A percentile compares a stretch with the other conserved stretches of the same genome.
Conservation (phyloP, 2,329 filamentous ascomycete genomes). For the Trichoderma citrinoviride region DNA sequence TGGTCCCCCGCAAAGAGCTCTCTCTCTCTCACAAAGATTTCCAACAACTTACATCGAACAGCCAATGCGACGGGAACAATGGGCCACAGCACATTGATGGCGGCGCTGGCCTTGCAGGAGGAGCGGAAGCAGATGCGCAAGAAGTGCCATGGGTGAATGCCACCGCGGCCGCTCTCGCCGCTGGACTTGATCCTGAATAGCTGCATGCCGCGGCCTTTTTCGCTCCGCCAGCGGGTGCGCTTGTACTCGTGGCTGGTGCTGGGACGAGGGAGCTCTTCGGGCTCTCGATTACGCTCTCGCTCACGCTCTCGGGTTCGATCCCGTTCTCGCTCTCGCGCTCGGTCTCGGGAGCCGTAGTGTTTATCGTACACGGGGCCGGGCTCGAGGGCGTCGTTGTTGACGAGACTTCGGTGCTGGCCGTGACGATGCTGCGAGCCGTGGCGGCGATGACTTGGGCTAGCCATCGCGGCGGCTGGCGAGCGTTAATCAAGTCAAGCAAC, state of each 20-base stretch:
- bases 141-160: slow-evolving; percentile 44
- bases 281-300: too few relatives aligned
- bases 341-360: background rate
- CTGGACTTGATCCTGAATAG: slow-evolving; percentile 24
- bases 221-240: slow-evolving; percentile 1
- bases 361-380: background rate
- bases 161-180: slow-evolving; percentile 46
- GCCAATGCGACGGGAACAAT: slow-evolving; percentile 45
- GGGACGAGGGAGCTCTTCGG: background rate
- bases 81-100: slow-evolving; percentile 50
- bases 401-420: slow-evolving; percentile 2
- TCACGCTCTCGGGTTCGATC: too few relatives aligned
- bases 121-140: slow-evolving; percentile 43
- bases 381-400: background rate
- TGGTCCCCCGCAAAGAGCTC: too few relatives aligned
- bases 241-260: background rate
- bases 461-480: background rate
- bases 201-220: background rate
- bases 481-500: background rate
- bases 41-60: slow-evolving; percentile 8
- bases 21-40: slow-evolving; percentile 29
- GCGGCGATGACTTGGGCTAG: slow-evolving; percentile 12
- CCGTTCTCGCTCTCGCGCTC: too few relatives aligned
- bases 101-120: slow-evolving; percentile 44
- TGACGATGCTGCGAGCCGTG: background rate